phyloP scores from a whole-genome alignment of 2,329 filamentous ascomycete species.

The Cercospora nicotianae region DNA sequence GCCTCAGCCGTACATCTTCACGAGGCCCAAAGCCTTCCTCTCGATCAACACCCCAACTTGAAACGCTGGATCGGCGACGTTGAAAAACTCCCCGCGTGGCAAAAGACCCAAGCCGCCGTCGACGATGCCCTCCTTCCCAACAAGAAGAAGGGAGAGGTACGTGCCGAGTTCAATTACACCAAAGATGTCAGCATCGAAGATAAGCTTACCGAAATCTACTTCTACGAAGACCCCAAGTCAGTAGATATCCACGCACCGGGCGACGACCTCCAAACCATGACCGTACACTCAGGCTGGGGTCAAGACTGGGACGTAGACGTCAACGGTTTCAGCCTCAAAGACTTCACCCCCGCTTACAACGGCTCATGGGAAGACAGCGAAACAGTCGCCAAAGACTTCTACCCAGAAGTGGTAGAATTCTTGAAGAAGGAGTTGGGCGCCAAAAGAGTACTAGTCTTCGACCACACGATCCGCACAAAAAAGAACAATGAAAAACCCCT shows the following conservation, averaged over 20 bases:
- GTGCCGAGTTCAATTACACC: constrained; percentile 50
- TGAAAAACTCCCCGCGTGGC: constrained; percentile 43
- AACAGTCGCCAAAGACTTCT: constrained; percentile 45
- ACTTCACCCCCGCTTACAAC: constrained; percentile 35
- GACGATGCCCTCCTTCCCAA: constrained; percentile 41
- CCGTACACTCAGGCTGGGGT: constrained; percentile 46
- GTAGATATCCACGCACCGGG: constrained; percentile 47
- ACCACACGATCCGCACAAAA: constrained; percentile 51
- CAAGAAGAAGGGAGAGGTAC: constrained; percentile 36
- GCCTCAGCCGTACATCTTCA: constrained; percentile 45
- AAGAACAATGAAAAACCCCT: constrained; percentile 38
- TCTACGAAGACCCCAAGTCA: constrained; percentile 43
- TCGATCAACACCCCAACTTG: constrained; percentile 44
- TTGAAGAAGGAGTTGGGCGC: constrained; percentile 49
- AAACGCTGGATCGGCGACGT: constrained; percentile 44
- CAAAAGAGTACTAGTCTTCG: constrained; percentile 50
- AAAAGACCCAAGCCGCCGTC: constrained; percentile 44
- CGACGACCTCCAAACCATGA: constrained; percentile 41
- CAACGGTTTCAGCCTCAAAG: constrained; percentile 49
- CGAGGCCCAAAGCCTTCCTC: constrained; percentile 38
- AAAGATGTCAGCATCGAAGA: constrained; percentile 41
- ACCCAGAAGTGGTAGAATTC: constrained; percentile 50
- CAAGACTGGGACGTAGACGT: constrained; percentile 48
- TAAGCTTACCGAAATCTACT: constrained; percentile 45
- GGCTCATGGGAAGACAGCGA: constrained; percentile 45